These are phyloP conservation scores for Amoeboaphelidium occidentale DNA, from an alignment of 371 early-diverging fungal species.

Conservation along the genomic window DNA sequence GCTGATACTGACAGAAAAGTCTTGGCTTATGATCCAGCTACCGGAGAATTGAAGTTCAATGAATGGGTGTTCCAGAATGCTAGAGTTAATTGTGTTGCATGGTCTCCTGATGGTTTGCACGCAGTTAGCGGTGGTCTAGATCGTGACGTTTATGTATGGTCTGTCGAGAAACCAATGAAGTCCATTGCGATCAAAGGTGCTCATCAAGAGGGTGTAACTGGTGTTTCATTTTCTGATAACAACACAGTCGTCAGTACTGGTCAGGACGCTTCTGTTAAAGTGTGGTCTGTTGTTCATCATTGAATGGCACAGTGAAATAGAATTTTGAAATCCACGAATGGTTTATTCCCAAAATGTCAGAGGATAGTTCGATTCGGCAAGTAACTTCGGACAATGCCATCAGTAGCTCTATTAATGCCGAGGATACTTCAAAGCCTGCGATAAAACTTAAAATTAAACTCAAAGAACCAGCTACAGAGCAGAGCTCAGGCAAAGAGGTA, in stretches of 20 bases:
- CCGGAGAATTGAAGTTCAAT: conserved; percentile 15
- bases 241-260: conserved; percentile 40
- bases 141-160: conserved; percentile 74
- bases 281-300: conserved; percentile 17
- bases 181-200: conserved; percentile 52
- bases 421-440: no score
- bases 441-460: no score
- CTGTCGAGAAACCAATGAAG: conserved; percentile 44
- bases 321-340: no score
- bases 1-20: conserved; percentile 64
- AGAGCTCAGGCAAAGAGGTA: no score
- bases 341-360: no score
- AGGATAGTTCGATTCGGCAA: no score
- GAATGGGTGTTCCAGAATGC: conserved; percentile 75
- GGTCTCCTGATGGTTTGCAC: conserved; percentile 46
- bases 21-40: conserved; percentile 31
- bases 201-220: conserved; percentile 50
- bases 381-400: no score
- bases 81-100: conserved; percentile 46
- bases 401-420: no score
- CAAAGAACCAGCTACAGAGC: no score
- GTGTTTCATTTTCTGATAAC: conserved; percentile 34
- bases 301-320: no score
- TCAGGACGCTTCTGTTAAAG: conserved; percentile 58
- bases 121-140: conserved; percentile 65